Conservation (phyloP, 352 stramenopile genomes). For the Plasmopara halstedii region DNA sequence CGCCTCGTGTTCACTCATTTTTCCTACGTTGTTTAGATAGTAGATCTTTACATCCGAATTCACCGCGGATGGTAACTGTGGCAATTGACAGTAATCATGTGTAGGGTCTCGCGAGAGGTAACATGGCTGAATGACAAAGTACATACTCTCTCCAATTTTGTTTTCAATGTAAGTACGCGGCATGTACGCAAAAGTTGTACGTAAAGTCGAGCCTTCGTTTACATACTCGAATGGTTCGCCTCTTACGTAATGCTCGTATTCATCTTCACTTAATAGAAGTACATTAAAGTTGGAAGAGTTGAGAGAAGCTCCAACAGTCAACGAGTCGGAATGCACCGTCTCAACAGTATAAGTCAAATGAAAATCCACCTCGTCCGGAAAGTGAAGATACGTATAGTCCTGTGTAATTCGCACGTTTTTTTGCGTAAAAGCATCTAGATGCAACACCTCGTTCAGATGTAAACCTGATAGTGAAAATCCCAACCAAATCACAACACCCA, state of each 20-base stretch:
- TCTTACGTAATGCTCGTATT: slow-evolving; percentile 47
- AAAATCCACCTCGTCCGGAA: slow-evolving; percentile 52
- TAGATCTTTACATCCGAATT: slow-evolving; percentile 38
- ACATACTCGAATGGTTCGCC: slow-evolving; percentile 43
- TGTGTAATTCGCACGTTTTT: slow-evolving; percentile 38
- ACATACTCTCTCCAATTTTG: slow-evolving; percentile 38
- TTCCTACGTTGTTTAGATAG: slow-evolving; percentile 22
- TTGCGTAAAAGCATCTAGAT: slow-evolving; percentile 50
- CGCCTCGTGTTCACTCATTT: slow-evolving; percentile 7
- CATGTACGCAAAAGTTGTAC: slow-evolving; percentile 39
- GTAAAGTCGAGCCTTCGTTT: slow-evolving; percentile 30
- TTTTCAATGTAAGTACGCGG: slow-evolving; percentile 43
- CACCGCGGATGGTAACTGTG: slow-evolving; percentile 29
- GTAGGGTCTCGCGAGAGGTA: slow-evolving; percentile 25
- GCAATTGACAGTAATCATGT: slow-evolving; percentile 31
- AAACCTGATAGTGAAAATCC: slow-evolving; percentile 22
- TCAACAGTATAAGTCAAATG: slow-evolving; percentile 44
- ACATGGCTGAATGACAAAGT: slow-evolving; percentile 55
- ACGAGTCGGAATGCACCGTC: slow-evolving; percentile 8
- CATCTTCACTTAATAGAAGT: slow-evolving; percentile 40
- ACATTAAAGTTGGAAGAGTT: slow-evolving; percentile 43
- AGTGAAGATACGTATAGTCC: slow-evolving; percentile 46
- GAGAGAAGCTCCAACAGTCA: slow-evolving; percentile 2
- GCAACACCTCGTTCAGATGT: slow-evolving; percentile 50
- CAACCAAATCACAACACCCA: slow-evolving; percentile 19